Evolutionary conservation across 1,284 basidiomycete genomes (phyloP).

Genomic region (Fomitopsis betulina): DNA sequence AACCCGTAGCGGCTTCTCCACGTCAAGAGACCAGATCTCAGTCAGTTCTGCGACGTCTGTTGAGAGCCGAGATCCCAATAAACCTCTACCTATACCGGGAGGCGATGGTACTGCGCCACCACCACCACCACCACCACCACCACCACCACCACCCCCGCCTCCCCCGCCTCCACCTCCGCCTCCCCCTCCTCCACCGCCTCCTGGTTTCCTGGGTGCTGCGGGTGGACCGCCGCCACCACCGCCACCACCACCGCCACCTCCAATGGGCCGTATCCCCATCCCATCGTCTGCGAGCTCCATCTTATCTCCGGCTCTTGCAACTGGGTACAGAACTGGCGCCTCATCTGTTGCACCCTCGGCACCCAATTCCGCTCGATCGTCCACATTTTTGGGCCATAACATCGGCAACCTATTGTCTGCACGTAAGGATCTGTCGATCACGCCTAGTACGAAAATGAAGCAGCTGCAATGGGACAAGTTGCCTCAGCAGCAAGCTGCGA

Average conservation of each 20-base stretch:
- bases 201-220: neutral
- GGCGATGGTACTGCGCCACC: constrained; percentile 15
- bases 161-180: constrained; percentile 34
- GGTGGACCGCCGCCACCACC: constrained; percentile 25
- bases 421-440: constrained; percentile 84
- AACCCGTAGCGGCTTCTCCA: constrained; percentile 43
- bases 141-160: constrained; percentile 23
- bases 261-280: constrained; percentile 1
- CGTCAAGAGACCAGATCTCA: constrained; percentile 51
- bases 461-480: constrained; percentile 99
- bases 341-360: constrained; percentile 29
- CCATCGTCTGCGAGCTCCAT: constrained; percentile 20
- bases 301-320: constrained; percentile 21
- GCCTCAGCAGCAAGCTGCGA: constrained; percentile 75
- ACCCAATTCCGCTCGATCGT: constrained; percentile 51
- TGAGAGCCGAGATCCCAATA: constrained; percentile 47
- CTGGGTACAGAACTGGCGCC: constrained; percentile 29
- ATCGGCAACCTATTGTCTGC: constrained; percentile 49
- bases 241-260: constrained; percentile 14
- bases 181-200: constrained; percentile 33
- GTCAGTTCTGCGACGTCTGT: constrained; percentile 41
- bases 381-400: constrained; percentile 55
- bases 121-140: constrained; percentile 27
- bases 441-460: constrained; percentile 92
- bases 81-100: constrained; percentile 43